Evolutionary conservation across 176 grass and related monocot species (phyloP).

Genomic region (Neostapfia colusana): DNA sequence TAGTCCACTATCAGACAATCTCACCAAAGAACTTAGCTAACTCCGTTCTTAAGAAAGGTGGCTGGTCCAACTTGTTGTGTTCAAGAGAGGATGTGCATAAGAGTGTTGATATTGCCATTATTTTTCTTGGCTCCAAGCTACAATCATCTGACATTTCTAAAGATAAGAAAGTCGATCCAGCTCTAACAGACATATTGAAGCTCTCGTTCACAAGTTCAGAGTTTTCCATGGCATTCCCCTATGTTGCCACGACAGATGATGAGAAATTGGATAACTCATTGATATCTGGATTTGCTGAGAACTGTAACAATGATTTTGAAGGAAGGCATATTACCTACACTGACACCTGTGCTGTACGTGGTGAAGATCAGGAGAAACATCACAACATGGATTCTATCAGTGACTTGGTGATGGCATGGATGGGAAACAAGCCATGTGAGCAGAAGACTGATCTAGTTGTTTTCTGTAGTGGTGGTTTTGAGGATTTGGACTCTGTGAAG

Average conservation of each 20-base stretch:
- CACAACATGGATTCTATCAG: constrained; percentile 54
- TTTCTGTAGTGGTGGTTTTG: constrained; percentile 59
- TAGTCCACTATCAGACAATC: constrained; percentile 70
- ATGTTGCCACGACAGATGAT: constrained; percentile 62
- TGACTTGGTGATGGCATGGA: constrained; percentile 52
- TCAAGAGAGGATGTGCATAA: constrained; percentile 43
- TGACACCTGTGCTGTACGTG: constrained; percentile 44
- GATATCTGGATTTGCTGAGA: constrained; percentile 68
- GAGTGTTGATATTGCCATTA: constrained; percentile 65
- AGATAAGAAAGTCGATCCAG: constrained; percentile 56
- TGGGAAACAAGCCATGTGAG: constrained; percentile 38
- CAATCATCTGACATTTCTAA: constrained; percentile 83
- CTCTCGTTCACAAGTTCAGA: constrained; percentile 65
- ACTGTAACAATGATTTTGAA: constrained; percentile 57
- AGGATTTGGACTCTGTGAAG: constrained; percentile 42
- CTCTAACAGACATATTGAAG: constrained; percentile 75
- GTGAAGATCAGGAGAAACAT: constrained; percentile 55
- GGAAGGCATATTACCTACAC: constrained; percentile 54
- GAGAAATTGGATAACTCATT: constrained; percentile 73
- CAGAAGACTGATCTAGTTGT: constrained; percentile 62
- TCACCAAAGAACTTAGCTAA: constrained; percentile 67
- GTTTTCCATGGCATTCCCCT: constrained; percentile 88
- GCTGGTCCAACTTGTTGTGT: constrained; percentile 90
- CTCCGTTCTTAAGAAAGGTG: constrained; percentile 79
- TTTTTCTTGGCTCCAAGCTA: constrained; percentile 88